Base-by-base conservation (phyloP, 164 flowering plant species). In the Macadamia tetraphylla region DNA sequence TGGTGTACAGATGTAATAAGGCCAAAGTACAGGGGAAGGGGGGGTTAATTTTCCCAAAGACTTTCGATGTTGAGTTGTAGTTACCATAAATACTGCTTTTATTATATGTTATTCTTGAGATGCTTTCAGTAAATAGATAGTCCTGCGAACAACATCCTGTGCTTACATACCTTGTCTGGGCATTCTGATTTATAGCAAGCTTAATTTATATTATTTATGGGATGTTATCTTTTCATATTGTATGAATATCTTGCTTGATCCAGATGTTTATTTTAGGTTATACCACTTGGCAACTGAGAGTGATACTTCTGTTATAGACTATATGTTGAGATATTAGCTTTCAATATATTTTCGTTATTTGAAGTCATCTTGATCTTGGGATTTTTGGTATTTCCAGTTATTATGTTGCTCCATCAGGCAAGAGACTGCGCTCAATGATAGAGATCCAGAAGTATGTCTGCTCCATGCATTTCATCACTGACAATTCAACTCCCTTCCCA, bases 351-450 rank as follows among this genome's bases (percentile, higher is more conserved):
- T 60, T 46, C 44, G n/a, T 65, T 31, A 55, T 5, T 17, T 40
- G 18, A 48, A 30, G 44, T 6, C 35, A 6, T 46, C 46, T 60
- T 63, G 31, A 29, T 59, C 40, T 56, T 43, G 59, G 52, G 43
- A 52, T 52, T 48, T 49, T 56, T 35, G 29, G 29, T 58, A 58
- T 71, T 67, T 75, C 63, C 89, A 93, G 95, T 79, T 90, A 90
- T 70, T 93, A 93, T 80, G 81, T 66, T 29, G 75, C 98, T 14
- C 98, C 97, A 51, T 73, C 92, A 15, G 93, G 93, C 67, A 93
- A 93, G 83, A 82, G 77, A 76, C 80, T 93, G 55, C 94, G 92
- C 31, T 93, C 98, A 40, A 85, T 83, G 88, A 90, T 88, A 30
- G 96, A 93, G 74, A 64, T 93, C 57, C 82, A 84, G 62, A 90